Evolutionary conservation across 2,329 filamentous ascomycete genomes (phyloP).

Genomic region (Sporothrix brunneoviolacea): DNA sequence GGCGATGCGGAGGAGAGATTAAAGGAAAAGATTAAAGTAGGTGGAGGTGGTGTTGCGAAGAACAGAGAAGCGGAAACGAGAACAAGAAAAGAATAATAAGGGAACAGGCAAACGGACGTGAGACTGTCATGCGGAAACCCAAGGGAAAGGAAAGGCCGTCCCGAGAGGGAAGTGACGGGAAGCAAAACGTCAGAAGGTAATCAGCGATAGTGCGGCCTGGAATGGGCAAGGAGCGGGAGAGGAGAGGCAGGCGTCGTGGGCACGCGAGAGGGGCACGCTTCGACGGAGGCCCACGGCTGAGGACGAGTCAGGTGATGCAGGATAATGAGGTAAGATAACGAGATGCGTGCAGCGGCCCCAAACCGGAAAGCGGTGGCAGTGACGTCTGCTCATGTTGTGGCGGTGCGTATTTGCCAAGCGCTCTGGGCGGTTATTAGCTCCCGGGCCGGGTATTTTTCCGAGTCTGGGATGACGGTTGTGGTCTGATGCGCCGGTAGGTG

Average conservation of each 20-base stretch:
- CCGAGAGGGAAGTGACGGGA: constrained; percentile 1
- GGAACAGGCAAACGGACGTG: not conserved
- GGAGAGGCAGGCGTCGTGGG: not conserved
- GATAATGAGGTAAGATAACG: not conserved
- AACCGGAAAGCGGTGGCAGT: constrained; percentile 7
- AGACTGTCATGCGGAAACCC: not conserved
- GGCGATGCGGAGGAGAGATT: not conserved
- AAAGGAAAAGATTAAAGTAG: no score
- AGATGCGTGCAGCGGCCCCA: not conserved
- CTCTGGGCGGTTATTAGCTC: no score
- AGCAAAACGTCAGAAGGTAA: constrained; percentile 1
- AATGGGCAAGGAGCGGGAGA: not conserved
- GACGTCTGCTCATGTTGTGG: not conserved
- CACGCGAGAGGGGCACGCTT: constrained; percentile 7
- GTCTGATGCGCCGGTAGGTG: constrained; percentile 15
- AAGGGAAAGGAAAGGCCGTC: not conserved
- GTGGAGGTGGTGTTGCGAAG: not conserved
- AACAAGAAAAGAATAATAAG: not conserved
- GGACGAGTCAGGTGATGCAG: not conserved
- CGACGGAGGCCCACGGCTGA: not conserved
- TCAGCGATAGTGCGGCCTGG: no score
- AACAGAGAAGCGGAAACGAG: not conserved
- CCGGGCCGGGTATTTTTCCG: constrained; percentile 4
- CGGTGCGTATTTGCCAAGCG: no score
- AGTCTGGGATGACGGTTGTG: not conserved